Evolutionary conservation across 2,329 filamentous ascomycete genomes (phyloP), one percentile per base, ranked within the genome.

Genomic region (Chaetoscypha palmicola): DNA sequence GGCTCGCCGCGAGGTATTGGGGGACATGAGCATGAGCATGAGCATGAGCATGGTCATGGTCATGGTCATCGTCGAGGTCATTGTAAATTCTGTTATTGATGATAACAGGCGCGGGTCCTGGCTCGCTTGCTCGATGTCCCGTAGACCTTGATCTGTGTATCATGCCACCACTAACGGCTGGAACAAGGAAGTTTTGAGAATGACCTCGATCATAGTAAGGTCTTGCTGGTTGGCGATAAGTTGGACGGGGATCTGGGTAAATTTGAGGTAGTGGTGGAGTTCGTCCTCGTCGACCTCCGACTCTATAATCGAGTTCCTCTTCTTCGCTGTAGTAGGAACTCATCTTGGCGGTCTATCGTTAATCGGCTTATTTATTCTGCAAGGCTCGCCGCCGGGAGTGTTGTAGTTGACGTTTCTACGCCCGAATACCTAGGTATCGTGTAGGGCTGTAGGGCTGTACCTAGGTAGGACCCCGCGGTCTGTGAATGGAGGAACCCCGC

Each of bases 51-150:
- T 48, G 22, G 5, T 46, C 42, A 8, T 45, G 37, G 8, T 52
- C 49, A 5, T 46, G 41, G 3, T 45, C 40, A 9, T 52, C 49
- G 17, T 51, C 47, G 40, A 68, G 53, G 17, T 71, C 66, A 47
- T 72, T 72, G 53, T 72, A 70, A 41, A 75, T 71, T 43, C 66
- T 66, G 58, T 77, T 78, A 55, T 77, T 75, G 59, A 79, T 77
- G 41, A 79, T 71, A 34, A 79, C 67, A 1, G 74, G 73, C 7
- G 60, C 51, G 12, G 64, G 66, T 24, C 28, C 38, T 7, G 61
- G 60, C 5, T 62, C 46, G 32, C 35, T 38, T 26, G 20, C 14
- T 36, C 47, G 50, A 39, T 51, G 46, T 5, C 43, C 39, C 2
- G 31, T 40, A 4, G 45, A 49, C 21, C 42, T 30, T 19, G 49